Conservation (phyloP, 495 filamentous ascomycete species). For the Penicillium verhagenii region DNA sequence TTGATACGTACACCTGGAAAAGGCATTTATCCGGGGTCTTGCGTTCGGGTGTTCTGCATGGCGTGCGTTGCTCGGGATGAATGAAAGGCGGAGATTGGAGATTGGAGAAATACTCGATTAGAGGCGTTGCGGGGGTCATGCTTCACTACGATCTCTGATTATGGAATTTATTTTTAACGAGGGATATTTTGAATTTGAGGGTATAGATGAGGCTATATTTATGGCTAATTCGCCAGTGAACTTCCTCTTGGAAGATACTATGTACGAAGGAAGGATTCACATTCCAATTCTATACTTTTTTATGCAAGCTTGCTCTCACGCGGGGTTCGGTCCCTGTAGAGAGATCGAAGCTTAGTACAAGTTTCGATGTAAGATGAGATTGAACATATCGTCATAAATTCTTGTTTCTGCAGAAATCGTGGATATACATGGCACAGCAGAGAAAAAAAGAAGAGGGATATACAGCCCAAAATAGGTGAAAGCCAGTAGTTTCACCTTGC, state of each 20-base stretch:
- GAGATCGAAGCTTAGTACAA: background rate
- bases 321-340: background rate
- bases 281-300: background rate
- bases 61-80: background rate
- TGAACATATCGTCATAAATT: background rate
- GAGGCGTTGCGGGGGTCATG: no score
- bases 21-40: slow-evolving; percentile 14
- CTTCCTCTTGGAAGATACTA: background rate
- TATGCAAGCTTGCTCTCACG: background rate
- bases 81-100: background rate
- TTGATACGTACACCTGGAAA: slow-evolving; percentile 12
- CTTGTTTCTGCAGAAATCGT: slow-evolving; percentile 1
- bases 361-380: background rate
- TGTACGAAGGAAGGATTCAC: background rate
- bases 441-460: background rate
- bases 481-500: background rate
- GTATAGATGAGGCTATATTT: background rate
- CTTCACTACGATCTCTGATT: no score
- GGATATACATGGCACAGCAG: slow-evolving; percentile 10
- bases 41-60: background rate
- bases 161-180: no score
- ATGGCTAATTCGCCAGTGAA: background rate
- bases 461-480: slow-evolving; percentile 3
- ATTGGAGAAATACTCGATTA: no score
- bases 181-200: background rate